Base-by-base conservation (phyloP, 2,329 filamentous ascomycete species). In the Pestalotiopsis sp. region DNA sequence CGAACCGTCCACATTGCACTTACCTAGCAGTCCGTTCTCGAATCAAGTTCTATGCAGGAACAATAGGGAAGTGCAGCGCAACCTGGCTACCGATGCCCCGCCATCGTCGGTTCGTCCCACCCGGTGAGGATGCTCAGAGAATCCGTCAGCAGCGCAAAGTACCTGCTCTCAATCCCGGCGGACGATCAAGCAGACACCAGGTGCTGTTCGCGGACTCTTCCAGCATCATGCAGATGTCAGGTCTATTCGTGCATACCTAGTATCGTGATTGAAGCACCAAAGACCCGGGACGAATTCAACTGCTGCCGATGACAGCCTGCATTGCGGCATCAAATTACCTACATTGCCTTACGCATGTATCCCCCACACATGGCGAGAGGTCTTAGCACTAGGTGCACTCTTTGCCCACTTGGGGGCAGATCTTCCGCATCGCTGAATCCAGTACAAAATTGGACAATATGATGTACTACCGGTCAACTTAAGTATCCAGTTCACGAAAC, bases 401-500 rank as follows among this genome's bases (percentile, higher is more conserved):
- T 38, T 62, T 36, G 31, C 59, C 31, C 61, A 49, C 38, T 45
- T 23, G n/a, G 38, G 36, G 61, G 61, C 38, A 49, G 61, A 64
- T 64, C 61, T 64, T 64, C 61, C 61, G 61, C 25, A 27, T 36
- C 13, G 61, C 61, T 14, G n/a, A 36, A 41, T 63, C 38, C 17
- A 36, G 31, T 36, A 9, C 31, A 13, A 39, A 23, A 62, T 20
- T 52, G 45, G 5, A 4, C 9, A 52, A n/a, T 52, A n/a, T 52
- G 14, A 36, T 36, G 31, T 36, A 36, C 31, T 36, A 36, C 31
- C 31, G 6, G 7, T 7, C 31, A 36, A 36, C 31, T 36, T 36
- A 9, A 9, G 31, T 36, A 9, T 7, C 9, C 2, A 36, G 31
- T 36, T 36, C 31, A 36, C 31, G 31, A 36, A 36, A 36, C 2